These are phyloP conservation scores for Xylariaceae sp. DNA, from an alignment of 2,329 filamentous ascomycete species.

Conservation along the genomic window DNA sequence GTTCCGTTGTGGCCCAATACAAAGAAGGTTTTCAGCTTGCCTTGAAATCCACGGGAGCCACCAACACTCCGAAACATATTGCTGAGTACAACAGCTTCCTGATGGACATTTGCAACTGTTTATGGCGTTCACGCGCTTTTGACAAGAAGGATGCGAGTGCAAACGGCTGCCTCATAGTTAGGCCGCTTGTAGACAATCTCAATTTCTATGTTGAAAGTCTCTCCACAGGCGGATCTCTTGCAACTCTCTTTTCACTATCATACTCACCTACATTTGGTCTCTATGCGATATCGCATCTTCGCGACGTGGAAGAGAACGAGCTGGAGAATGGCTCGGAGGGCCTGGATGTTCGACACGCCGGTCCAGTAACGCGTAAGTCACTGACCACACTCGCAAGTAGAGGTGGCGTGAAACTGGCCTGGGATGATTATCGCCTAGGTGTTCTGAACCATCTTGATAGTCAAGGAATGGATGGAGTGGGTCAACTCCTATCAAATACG, in stretches of 20 bases:
- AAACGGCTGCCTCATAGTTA: constrained; percentile 51
- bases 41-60: constrained; percentile 24
- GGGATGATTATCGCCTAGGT: constrained; percentile 73
- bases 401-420: constrained; percentile 65
- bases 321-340: constrained; percentile 35
- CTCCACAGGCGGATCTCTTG: constrained; percentile 46
- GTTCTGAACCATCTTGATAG: constrained; percentile 66
- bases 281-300: constrained; percentile 54
- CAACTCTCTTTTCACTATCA: constrained; percentile 56
- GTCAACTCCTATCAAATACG: constrained; percentile 73
- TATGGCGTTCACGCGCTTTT: constrained; percentile 76
- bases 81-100: constrained; percentile 77
- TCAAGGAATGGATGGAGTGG: constrained; percentile 63
- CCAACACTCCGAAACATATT: constrained; percentile 59
- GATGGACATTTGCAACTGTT: constrained; percentile 81
- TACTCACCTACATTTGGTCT: constrained; percentile 56
- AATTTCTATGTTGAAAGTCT: constrained; percentile 48
- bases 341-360: constrained; percentile 54
- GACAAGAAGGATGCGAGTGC: constrained; percentile 62
- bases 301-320: constrained; percentile 56
- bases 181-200: constrained; percentile 44
- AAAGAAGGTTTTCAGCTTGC: constrained; percentile 69
- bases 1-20: constrained; percentile 66
- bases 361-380: constrained; percentile 68
- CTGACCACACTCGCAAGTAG: constrained; percentile 60